phyloP scores from a whole-genome alignment of 2,329 filamentous ascomycete genomes.

The Onygena corvina region DNA sequence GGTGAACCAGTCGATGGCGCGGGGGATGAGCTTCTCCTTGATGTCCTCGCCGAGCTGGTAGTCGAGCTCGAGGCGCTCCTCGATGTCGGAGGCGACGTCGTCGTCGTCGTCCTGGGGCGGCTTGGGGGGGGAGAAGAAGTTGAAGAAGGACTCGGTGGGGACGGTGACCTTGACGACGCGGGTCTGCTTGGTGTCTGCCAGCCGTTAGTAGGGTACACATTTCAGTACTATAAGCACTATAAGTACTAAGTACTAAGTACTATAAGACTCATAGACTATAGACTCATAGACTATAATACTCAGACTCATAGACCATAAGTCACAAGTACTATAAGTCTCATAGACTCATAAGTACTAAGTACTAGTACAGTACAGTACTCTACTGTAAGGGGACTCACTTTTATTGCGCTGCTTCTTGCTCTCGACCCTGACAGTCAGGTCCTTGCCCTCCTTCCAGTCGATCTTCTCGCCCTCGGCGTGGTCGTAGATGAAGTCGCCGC shows the following conservation, averaged over 20 bases:
- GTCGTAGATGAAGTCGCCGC: conserved; percentile 98
- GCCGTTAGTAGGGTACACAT: not conserved
- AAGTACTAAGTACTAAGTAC: too few relatives aligned
- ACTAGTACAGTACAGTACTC: too few relatives aligned
- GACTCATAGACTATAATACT: too few relatives aligned
- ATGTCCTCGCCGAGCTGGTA: conserved; percentile 99
- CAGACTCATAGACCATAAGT: too few relatives aligned
- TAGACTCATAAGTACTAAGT: too few relatives aligned
- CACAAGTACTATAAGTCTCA: too few relatives aligned
- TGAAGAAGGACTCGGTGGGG: conserved; percentile 96
- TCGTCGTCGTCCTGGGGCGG: conserved; percentile 64
- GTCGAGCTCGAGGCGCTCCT: conserved; percentile 94
- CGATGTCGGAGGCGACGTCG: conserved; percentile 74
- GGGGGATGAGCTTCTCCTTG: conserved; percentile 98
- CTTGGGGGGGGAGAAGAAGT: conserved; percentile 95
- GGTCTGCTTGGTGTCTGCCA: conserved; percentile 90
- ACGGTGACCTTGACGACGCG: conserved; percentile 98
- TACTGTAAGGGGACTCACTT: conserved; percentile 64
- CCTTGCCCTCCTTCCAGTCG: conserved; percentile 86
- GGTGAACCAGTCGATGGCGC: conserved; percentile 98
- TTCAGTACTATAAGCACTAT: too few relatives aligned
- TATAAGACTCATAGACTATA: too few relatives aligned
- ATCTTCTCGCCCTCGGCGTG: conserved; percentile 98
- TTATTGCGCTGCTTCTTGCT: conserved; percentile 99
- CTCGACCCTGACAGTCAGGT: conserved; percentile 87